These are phyloP conservation scores for Skeletonema grethae DNA, from an alignment of 108 stramenopile genomes.

Conservation along the genomic window DNA sequence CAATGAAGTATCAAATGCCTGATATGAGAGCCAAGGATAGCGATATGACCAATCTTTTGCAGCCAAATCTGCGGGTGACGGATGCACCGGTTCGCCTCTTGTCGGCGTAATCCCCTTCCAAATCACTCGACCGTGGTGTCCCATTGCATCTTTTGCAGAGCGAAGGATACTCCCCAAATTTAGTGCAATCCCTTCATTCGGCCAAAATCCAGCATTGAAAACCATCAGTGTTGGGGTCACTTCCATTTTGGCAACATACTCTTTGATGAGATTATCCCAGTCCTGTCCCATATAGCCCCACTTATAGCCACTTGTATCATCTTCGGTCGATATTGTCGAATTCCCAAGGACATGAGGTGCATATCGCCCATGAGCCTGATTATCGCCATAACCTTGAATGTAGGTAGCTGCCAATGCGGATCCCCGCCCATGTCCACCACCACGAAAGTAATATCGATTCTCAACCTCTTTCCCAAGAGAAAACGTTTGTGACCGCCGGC, in stretches of 20 bases:
- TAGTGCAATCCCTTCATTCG: background rate
- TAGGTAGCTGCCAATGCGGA: background rate
- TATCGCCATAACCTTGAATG: background rate
- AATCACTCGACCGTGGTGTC: background rate
- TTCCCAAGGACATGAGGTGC: background rate
- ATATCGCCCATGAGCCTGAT: slow-evolving; percentile 4
- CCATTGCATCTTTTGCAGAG: background rate
- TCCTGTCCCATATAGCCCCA: slow-evolving; percentile 5
- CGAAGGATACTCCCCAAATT: background rate
- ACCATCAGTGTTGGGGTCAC: background rate
- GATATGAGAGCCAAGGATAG: background rate
- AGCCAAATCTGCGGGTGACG: background rate
- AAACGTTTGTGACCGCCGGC: background rate
- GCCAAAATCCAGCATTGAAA: slow-evolving; percentile 8
- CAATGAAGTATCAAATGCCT: background rate
- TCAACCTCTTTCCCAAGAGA: background rate
- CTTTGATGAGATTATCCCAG: background rate
- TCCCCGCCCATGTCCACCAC: too few species aligned
- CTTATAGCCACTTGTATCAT: background rate
- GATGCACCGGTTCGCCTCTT: background rate
- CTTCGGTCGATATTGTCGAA: background rate
- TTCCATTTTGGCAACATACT: slow-evolving; percentile 3
- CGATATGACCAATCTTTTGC: slow-evolving; percentile 12
- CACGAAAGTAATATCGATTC: slow-evolving; percentile 11
- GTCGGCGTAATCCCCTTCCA: background rate